Percentiles rank a stretch among this genome's conserved stretches.
phyloP scores from a whole-genome alignment of 2,329 filamentous ascomycete genomes.

The Aspergillus spinulosporus region DNA sequence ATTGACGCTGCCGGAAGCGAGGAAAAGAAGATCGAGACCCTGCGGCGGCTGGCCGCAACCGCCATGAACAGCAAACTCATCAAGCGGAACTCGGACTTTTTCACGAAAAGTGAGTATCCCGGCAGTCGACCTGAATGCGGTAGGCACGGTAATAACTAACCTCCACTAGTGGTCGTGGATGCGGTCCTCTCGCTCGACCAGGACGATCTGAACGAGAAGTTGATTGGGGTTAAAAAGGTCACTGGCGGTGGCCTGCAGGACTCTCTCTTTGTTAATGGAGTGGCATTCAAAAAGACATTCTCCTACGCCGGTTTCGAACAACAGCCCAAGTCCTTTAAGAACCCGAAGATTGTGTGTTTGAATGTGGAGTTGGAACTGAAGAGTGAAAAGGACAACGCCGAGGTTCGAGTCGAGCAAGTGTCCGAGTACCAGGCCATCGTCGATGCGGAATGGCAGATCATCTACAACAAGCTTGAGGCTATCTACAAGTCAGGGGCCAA shows the following conservation, averaged over 20 bases:
- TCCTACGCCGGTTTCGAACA: slow-evolving; percentile 99
- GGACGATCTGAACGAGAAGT: slow-evolving; percentile 93
- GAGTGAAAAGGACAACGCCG: slow-evolving; percentile 98
- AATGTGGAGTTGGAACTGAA: slow-evolving; percentile 98
- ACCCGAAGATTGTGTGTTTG: slow-evolving; percentile 94
- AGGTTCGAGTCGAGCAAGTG: slow-evolving; percentile 96
- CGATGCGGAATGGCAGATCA: slow-evolving; percentile 99
- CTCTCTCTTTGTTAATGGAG: slow-evolving; percentile 94
- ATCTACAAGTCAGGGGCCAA: slow-evolving; percentile 92
- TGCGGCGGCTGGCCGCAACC: slow-evolving; percentile 85
- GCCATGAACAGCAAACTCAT: slow-evolving; percentile 99
- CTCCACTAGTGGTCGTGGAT: slow-evolving; percentile 82
- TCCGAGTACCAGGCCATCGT: slow-evolving; percentile 99
- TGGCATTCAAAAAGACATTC: slow-evolving; percentile 99
- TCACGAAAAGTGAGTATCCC: slow-evolving; percentile 76
- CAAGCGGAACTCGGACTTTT: slow-evolving; percentile 93
- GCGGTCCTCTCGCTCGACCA: slow-evolving; percentile 94
- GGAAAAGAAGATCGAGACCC: slow-evolving; percentile 81
- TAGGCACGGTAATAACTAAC: slow-evolving; percentile 18
- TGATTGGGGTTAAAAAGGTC: slow-evolving; percentile 98
- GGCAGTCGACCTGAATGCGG: no score
- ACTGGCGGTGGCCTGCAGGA: slow-evolving; percentile 94
- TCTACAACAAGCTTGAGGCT: slow-evolving; percentile 98
- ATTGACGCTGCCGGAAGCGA: slow-evolving; percentile 74
- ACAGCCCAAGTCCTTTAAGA: slow-evolving; percentile 90